A percentile compares a stretch with the other conserved stretches of the same genome.
Evolutionary conservation across 164 flowering plant species (phyloP).

Genomic region (Amborella trichopoda): DNA sequence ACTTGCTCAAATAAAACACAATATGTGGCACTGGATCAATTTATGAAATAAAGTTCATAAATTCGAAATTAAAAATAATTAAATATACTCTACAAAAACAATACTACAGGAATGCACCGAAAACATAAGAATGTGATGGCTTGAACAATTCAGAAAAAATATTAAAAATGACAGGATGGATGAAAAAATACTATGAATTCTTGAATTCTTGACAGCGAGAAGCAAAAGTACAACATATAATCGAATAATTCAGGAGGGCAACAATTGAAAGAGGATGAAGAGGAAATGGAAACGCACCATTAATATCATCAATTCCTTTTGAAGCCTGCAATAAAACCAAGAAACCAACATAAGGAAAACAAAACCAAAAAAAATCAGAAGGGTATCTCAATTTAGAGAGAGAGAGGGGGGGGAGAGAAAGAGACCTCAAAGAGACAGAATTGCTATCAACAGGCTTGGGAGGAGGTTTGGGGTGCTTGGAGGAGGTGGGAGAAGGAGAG

Average conservation of each 20-base stretch:
- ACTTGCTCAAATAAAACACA: too few relatives aligned
- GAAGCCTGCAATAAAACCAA: not conserved
- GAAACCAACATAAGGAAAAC: not conserved
- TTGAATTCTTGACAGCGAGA: too few relatives aligned
- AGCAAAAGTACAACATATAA: too few relatives aligned
- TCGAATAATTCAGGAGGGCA: not conserved
- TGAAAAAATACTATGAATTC: too few relatives aligned
- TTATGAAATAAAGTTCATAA: too few relatives aligned
- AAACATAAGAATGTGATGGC: too few relatives aligned
- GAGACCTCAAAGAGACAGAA: not conserved
- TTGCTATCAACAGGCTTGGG: not conserved
- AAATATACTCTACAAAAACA: too few relatives aligned
- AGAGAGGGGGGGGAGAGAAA: not conserved
- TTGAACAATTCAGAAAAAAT: too few relatives aligned
- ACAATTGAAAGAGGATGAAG: not conserved
- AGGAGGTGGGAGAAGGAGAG: not conserved
- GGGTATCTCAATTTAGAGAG: not conserved
- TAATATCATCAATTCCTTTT: conserved; percentile 1
- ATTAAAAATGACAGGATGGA: too few relatives aligned
- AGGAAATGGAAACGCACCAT: not conserved
- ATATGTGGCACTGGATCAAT: too few relatives aligned
- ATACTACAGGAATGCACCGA: too few relatives aligned
- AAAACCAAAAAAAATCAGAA: not conserved
- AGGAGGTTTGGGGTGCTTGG: not conserved
- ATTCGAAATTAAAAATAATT: too few relatives aligned